These are phyloP conservation scores for Lumnitzera racemosa DNA, from an alignment of 345 rosid genomes.

Conservation along the genomic window DNA sequence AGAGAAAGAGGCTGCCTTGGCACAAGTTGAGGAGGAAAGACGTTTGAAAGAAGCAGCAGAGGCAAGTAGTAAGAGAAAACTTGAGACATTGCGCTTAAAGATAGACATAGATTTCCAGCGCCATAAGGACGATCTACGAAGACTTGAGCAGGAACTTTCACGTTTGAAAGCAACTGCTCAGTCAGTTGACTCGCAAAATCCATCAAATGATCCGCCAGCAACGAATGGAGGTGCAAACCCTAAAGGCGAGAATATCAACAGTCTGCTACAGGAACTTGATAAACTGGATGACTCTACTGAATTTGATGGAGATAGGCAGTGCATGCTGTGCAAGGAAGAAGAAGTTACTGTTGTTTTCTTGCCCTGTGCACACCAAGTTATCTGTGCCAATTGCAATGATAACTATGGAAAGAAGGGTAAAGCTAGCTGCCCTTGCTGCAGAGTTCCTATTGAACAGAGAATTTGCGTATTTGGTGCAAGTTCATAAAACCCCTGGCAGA, in stretches of 20 bases:
- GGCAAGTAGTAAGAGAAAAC: conserved; percentile 12
- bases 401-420: conserved; percentile 15
- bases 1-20: conserved; percentile 14
- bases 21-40: conserved; percentile 16
- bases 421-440: conserved; percentile 23
- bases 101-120: conserved; percentile 21
- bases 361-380: conserved; percentile 23
- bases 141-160: conserved; percentile 20
- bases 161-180: conserved; percentile 8
- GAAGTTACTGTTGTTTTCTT: conserved; percentile 19
- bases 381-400: conserved; percentile 21
- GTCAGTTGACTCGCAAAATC: conserved; percentile 2
- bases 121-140: conserved; percentile 17
- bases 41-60: conserved; percentile 16
- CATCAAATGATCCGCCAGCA: not conserved
- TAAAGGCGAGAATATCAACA: conserved; percentile 7
- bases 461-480: conserved; percentile 20
- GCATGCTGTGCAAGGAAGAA: conserved; percentile 18
- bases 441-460: conserved; percentile 12
- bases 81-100: conserved; percentile 17
- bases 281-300: conserved; percentile 11
- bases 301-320: conserved; percentile 10
- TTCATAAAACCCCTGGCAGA: conserved; percentile 3
- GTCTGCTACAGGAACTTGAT: conserved; percentile 6
- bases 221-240: conserved; percentile 6